Evolutionary conservation across 2,329 filamentous ascomycete species (phyloP).

Genomic region (Phyllosticta paracitricarpa): DNA sequence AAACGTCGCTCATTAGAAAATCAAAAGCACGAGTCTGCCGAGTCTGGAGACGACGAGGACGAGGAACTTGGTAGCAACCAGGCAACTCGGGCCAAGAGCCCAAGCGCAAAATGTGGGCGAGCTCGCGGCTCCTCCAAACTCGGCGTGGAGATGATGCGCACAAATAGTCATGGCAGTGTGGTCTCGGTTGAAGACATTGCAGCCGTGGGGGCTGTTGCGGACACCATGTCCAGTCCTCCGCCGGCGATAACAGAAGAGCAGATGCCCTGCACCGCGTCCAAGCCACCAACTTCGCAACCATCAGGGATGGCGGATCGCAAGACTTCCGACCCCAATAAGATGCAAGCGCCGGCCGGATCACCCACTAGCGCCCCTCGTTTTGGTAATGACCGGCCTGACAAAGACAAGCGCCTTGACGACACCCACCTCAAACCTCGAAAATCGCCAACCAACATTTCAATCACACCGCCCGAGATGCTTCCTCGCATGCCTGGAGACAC

Average conservation of each 20-base stretch:
- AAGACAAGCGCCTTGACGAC: slow-evolving; percentile 2
- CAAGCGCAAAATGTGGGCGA: slow-evolving; percentile 24
- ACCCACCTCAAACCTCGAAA: slow-evolving; percentile 1
- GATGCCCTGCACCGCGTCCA: slow-evolving; percentile 14
- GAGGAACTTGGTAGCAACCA: slow-evolving; percentile 65
- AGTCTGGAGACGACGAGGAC: slow-evolving; percentile 91
- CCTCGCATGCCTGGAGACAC: slow-evolving; percentile 33
- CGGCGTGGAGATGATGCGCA: slow-evolving; percentile 95
- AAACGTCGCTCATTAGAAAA: slow-evolving; percentile 70
- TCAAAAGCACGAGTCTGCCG: slow-evolving; percentile 61
- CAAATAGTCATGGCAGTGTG: slow-evolving; percentile 81
- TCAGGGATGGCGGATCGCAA: slow-evolving; percentile 14
- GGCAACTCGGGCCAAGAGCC: slow-evolving; percentile 42
- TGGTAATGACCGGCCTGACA: neutral
- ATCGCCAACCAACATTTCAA: slow-evolving; percentile 13
- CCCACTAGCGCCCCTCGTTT: neutral
- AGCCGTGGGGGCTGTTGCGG: slow-evolving; percentile 13
- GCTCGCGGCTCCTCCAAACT: slow-evolving; percentile 59
- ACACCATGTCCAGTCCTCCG: slow-evolving; percentile 23
- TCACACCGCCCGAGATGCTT: slow-evolving; percentile 45
- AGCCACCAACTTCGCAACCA: neutral
- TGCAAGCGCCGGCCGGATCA: neutral
- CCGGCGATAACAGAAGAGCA: slow-evolving; percentile 33
- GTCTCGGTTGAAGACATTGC: slow-evolving; percentile 38
- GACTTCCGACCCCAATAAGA: neutral